phyloP scores from a whole-genome alignment of 164 flowering plant species.

The Akebia trifoliata region DNA sequence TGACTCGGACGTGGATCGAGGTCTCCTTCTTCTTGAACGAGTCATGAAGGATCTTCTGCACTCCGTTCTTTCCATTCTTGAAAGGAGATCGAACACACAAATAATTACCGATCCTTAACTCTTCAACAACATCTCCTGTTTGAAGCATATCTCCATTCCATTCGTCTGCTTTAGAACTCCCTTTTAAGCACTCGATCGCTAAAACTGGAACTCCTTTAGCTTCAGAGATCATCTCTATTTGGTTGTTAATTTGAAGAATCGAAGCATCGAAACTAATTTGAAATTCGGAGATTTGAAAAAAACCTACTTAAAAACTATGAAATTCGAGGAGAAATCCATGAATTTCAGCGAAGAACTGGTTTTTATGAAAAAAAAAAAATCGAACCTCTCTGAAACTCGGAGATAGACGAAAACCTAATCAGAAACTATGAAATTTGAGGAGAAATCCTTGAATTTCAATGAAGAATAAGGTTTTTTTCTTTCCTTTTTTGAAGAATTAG shows the following conservation, averaged over 20 bases:
- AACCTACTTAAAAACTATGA: too few species aligned
- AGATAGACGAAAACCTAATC: too few species aligned
- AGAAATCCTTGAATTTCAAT: too few species aligned
- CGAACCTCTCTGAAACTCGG: too few species aligned
- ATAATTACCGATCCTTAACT: constrained; percentile 50
- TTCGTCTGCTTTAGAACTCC: constrained; percentile 82
- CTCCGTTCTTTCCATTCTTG: constrained; percentile 63
- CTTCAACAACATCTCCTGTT: constrained; percentile 90
- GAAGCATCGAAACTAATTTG: not conserved
- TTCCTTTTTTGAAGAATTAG: too few species aligned
- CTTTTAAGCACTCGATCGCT: constrained; percentile 80
- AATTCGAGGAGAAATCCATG: too few species aligned
- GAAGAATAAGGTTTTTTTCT: too few species aligned
- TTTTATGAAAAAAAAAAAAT: too few species aligned
- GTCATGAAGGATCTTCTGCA: constrained; percentile 67
- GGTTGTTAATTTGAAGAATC: not conserved
- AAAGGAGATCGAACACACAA: constrained; percentile 42
- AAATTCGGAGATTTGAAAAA: too few species aligned
- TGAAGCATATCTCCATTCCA: constrained; percentile 87
- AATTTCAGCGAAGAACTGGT: too few species aligned
- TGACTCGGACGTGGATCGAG: constrained; percentile 61
- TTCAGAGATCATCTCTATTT: not conserved
- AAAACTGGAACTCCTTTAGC: constrained; percentile 28
- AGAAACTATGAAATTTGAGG: too few species aligned
- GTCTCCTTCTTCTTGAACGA: constrained; percentile 65